These are phyloP conservation scores for Cystobasidium ongulense DNA, from an alignment of 768 basidiomycete species.

Conservation along the genomic window DNA sequence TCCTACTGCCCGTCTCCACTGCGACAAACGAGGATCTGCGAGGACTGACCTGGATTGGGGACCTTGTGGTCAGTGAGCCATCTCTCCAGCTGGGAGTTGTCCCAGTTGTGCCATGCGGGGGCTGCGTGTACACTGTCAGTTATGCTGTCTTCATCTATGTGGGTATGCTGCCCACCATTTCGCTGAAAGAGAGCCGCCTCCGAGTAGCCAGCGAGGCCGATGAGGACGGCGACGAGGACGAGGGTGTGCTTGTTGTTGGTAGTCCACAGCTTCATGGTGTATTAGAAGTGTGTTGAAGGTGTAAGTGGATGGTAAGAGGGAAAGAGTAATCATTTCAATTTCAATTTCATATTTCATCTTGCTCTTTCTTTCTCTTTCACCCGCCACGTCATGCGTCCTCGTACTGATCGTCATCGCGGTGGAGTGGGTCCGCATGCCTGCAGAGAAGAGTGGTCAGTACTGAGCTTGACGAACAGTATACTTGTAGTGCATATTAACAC, in stretches of 20 bases:
- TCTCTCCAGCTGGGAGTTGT: constrained; percentile 55
- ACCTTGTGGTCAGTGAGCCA: constrained; percentile 60
- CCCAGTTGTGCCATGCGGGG: constrained; percentile 51
- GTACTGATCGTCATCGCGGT: neutral
- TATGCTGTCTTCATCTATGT: neutral
- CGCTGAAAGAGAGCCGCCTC: constrained; percentile 25
- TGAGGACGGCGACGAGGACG: constrained; percentile 4
- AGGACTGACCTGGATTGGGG: constrained; percentile 37
- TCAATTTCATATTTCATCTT: neutral
- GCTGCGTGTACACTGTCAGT: neutral
- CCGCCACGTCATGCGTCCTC: neutral
- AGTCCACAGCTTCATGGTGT: neutral
- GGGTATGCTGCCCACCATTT: neutral
- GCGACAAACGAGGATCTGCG: neutral
- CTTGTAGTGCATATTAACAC: too few species aligned
- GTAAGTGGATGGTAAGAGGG: neutral
- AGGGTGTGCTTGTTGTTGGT: neutral
- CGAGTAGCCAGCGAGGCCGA: neutral
- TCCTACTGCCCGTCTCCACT: neutral
- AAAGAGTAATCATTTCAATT: neutral
- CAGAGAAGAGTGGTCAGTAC: too few species aligned
- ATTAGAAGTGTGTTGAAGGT: neutral
- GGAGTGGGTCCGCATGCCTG: too few species aligned
- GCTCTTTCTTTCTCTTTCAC: neutral
- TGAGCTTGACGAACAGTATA: too few species aligned